Conservation (phyloP, 345 rosid species). For the Combretum micranthum region DNA sequence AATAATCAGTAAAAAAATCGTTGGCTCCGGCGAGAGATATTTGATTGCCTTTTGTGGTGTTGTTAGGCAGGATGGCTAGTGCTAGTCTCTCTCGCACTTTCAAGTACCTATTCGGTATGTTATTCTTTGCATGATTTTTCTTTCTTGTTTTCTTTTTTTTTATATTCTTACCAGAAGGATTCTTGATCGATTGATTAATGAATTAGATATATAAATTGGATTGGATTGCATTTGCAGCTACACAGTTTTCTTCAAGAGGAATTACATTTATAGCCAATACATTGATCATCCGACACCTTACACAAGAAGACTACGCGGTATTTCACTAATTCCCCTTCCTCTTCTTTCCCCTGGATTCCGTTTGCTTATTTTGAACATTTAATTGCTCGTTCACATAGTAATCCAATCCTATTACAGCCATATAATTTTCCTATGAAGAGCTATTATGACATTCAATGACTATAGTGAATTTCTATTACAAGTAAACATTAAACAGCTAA, state of each 20-base stretch:
- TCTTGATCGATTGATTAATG: too few relatives aligned
- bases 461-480: too few relatives aligned
- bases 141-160: background rate
- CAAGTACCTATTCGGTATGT: slow-evolving; percentile 50
- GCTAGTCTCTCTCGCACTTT: slow-evolving; percentile 54
- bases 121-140: background rate
- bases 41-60: too few relatives aligned
- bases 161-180: background rate
- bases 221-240: slow-evolving; percentile 8
- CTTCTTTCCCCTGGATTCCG: background rate
- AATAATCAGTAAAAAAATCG: too few relatives aligned
- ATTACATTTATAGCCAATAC: slow-evolving; percentile 83
- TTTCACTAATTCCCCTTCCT: background rate
- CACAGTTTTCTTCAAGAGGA: slow-evolving; percentile 80
- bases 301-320: slow-evolving; percentile 78
- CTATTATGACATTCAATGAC: too few relatives aligned
- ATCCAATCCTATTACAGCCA: too few relatives aligned
- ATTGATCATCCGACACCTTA: slow-evolving; percentile 59
- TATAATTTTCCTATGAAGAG: too few relatives aligned
- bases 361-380: background rate
- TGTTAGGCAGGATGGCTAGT: too few relatives aligned
- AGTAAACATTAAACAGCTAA: too few relatives aligned
- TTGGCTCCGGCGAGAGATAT: too few relatives aligned
- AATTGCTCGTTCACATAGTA: background rate
- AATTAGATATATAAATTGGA: background rate